Conservation (phyloP, 768 basidiomycete genomes). For the Plicaturopsis crispa region DNA sequence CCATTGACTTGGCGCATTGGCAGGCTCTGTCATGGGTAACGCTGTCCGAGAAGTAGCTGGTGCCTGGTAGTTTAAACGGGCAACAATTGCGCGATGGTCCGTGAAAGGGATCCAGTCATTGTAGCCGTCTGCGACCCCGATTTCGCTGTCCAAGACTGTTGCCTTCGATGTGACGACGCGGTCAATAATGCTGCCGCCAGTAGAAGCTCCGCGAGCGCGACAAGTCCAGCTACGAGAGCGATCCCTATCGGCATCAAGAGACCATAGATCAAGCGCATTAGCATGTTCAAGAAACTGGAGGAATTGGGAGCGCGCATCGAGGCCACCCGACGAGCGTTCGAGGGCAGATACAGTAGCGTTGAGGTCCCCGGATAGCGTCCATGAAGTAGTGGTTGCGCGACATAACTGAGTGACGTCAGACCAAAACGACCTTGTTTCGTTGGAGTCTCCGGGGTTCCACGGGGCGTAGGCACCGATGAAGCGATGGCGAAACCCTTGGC, state of each 20-base stretch:
- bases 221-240: conserved; percentile 11
- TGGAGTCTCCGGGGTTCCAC: conserved; percentile 16
- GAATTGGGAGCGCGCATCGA: neutral
- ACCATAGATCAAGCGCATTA: conserved; percentile 11
- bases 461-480: conserved; percentile 20
- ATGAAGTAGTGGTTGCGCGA: neutral
- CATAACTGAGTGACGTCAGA: conserved; percentile 6
- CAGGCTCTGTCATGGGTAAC: no score
- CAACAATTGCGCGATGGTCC: no score
- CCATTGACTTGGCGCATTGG: no score
- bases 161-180: conserved; percentile 8
- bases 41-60: no score
- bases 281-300: conserved; percentile 7
- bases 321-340: conserved; percentile 7
- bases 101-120: no score
- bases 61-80: no score
- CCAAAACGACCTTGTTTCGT: conserved; percentile 9
- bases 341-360: conserved; percentile 8
- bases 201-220: neutral
- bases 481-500: conserved; percentile 11
- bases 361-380: conserved; percentile 13
- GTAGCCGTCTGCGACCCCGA: no score
- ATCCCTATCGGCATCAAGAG: conserved; percentile 4
- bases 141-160: no score
- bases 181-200: conserved; percentile 16